phyloP scores from a whole-genome alignment of 257 asterid genomes.

The Eustoma russellianum region DNA sequence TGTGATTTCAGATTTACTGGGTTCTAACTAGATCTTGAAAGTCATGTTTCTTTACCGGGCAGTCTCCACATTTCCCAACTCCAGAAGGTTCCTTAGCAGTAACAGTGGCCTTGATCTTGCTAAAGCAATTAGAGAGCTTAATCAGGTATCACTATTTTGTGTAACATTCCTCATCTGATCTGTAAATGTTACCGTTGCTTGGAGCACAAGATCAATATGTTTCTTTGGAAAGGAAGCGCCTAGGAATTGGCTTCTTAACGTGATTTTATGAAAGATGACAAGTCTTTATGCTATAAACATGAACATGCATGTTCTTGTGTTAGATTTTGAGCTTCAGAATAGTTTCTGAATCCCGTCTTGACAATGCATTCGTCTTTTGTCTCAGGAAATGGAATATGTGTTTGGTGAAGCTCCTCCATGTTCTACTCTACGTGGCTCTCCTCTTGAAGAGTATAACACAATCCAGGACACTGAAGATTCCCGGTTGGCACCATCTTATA shows the following conservation, averaged over 20 bases:
- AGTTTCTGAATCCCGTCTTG: conserved; percentile 1
- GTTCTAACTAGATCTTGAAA: background rate
- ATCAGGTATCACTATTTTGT: conserved; percentile 39
- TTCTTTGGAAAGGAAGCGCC: no score
- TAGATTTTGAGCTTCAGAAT: background rate
- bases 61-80: conserved; percentile 22
- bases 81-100: conserved; percentile 33
- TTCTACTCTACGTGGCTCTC: conserved; percentile 37
- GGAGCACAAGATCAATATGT: no score
- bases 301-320: background rate
- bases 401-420: conserved; percentile 74
- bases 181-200: no score
- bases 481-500: conserved; percentile 6
- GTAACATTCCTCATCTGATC: no score
- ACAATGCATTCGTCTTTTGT: conserved; percentile 1
- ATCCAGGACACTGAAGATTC: conserved; percentile 18
- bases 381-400: conserved; percentile 81
- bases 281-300: no score
- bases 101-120: conserved; percentile 33
- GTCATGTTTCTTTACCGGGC: conserved; percentile 40
- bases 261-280: no score
- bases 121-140: conserved; percentile 55
- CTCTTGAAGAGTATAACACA: conserved; percentile 26
- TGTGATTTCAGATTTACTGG: background rate
- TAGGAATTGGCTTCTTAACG: no score